Base-by-base conservation (phyloP, 192 early-diverging fungal genomes). In the Diversispora eburnea region DNA sequence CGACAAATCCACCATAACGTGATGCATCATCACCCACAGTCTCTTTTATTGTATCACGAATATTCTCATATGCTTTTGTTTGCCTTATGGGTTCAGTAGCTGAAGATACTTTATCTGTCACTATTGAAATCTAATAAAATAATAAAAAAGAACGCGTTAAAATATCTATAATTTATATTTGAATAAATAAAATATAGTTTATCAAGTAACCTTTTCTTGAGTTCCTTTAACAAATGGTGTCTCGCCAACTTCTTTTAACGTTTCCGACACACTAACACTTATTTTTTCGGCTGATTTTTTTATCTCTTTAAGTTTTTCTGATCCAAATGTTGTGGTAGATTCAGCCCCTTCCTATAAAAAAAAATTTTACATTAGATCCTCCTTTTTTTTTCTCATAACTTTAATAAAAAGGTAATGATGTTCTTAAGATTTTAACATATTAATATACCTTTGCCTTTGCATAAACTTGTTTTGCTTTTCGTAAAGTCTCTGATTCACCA, bases 401-500 rank as follows among this genome's bases (percentile, higher is more conserved):
- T 68, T n/a, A n/a, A n/a, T n/a, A 66, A 63, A 67, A 48, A 5
- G 25, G 25, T 33, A 57, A 43, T 67, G n/a, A 43, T 67, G n/a
- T 13, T 49, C 22, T 9, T 39, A 45, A 48, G 4, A 45, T 9
- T 8, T 47, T 48, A 52, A 20, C 0, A 67, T 13, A 9, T 47
- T 4, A 9, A 9, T 19, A 66, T 80, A 83, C 87, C 80, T 83
- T 87, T 42, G 83, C 84, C 67, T 84, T 86, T 25, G 79, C 79
- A 72, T 81, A 88, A 48, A 88, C 82, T 69, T 91, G 87, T 78
- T 90, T 93, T 59, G 97, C 95, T 72, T 87, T 87, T 78, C 92
- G 91, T 79, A 99, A 84, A 42, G 94, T 85, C 47, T 96, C 96
- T 41, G 89, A 92, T 68, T 98, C 94, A 0, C 87, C 83, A 7